These are phyloP conservation scores for Orbilia brochopaga DNA, from an alignment of 2,329 filamentous ascomycete species.

Conservation along the genomic window DNA sequence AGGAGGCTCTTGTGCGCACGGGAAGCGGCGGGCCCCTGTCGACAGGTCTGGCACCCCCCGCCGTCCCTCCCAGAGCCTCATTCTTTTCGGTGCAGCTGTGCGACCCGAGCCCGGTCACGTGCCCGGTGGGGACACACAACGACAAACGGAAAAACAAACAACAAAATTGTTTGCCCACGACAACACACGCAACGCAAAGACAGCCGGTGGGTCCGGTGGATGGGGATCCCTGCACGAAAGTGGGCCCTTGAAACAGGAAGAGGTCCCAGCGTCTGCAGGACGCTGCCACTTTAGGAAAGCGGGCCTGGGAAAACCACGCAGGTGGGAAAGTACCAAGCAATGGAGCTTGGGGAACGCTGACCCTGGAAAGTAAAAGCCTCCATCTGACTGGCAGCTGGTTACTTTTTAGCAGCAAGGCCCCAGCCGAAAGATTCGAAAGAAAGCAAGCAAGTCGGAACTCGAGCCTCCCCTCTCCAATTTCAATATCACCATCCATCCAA, in stretches of 20 bases:
- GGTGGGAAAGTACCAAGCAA: not conserved
- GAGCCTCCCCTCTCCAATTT: slow-evolving; percentile 3
- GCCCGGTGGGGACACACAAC: not conserved
- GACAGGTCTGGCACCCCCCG: not conserved
- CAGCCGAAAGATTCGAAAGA: too few relatives aligned
- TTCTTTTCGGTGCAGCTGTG: slow-evolving; percentile 14
- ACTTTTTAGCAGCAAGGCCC: slow-evolving; percentile 8
- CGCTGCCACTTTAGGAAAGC: slow-evolving; percentile 49
- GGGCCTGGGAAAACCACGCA: slow-evolving; percentile 45
- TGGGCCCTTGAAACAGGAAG: slow-evolving; percentile 50
- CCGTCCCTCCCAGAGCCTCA: slow-evolving; percentile 46
- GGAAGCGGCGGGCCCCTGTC: slow-evolving; percentile 27
- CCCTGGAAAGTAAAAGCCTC: too few relatives aligned
- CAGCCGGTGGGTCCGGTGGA: not conserved
- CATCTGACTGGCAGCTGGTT: slow-evolving; percentile 10
- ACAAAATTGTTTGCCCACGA: too few relatives aligned
- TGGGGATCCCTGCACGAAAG: slow-evolving; percentile 22
- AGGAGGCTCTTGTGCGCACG: slow-evolving; percentile 44
- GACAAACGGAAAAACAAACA: not conserved
- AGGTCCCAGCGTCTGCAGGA: slow-evolving; percentile 51
- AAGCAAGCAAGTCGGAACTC: slow-evolving; percentile 26
- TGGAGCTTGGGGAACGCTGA: too few relatives aligned
- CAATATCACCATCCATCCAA: too few relatives aligned
- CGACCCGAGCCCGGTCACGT: slow-evolving; percentile 24
- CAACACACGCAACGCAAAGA: not conserved